phyloP scores from a whole-genome alignment of 495 filamentous ascomycete species.

The Terfezia claveryi region DNA sequence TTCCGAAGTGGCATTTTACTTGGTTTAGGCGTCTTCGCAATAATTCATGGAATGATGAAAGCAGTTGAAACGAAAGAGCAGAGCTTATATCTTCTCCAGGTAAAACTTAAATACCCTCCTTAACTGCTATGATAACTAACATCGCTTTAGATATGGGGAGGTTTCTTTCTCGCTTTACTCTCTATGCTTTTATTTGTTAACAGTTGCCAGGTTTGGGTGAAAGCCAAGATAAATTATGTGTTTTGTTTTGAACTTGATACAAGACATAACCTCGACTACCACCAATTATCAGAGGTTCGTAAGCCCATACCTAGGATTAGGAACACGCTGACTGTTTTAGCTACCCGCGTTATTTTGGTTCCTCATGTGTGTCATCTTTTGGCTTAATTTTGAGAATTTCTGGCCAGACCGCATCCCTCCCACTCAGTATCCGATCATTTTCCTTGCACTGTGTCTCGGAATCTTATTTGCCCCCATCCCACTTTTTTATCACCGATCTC shows the following conservation, averaged over 20 bases:
- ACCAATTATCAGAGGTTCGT: conserved; percentile 33
- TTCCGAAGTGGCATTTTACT: conserved; percentile 66
- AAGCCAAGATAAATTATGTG: conserved; percentile 72
- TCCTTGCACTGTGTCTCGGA: conserved; percentile 40
- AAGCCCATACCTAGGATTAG: neutral
- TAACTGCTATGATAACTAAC: neutral
- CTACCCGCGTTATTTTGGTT: conserved; percentile 12
- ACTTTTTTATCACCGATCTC: conserved; percentile 49
- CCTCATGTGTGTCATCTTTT: conserved; percentile 56
- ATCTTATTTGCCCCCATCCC: conserved; percentile 57
- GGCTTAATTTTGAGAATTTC: conserved; percentile 56
- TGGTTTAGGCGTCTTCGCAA: conserved; percentile 50
- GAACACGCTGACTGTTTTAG: neutral
- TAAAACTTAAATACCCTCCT: too few relatives aligned
- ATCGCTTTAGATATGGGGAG: conserved; percentile 10
- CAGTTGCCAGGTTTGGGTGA: conserved; percentile 60
- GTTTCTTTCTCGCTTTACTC: conserved; percentile 12
- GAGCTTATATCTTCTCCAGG: conserved; percentile 37
- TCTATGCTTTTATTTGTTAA: conserved; percentile 23
- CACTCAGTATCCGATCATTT: conserved; percentile 62
- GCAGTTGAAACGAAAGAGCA: conserved; percentile 2
- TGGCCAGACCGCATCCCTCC: conserved; percentile 43
- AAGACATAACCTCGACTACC: conserved; percentile 67
- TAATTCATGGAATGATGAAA: conserved; percentile 47
- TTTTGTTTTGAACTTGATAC: conserved; percentile 95